These are phyloP conservation scores for Lyophyllum shimeji DNA, from an alignment of 768 basidiomycete species.

Conservation along the genomic window DNA sequence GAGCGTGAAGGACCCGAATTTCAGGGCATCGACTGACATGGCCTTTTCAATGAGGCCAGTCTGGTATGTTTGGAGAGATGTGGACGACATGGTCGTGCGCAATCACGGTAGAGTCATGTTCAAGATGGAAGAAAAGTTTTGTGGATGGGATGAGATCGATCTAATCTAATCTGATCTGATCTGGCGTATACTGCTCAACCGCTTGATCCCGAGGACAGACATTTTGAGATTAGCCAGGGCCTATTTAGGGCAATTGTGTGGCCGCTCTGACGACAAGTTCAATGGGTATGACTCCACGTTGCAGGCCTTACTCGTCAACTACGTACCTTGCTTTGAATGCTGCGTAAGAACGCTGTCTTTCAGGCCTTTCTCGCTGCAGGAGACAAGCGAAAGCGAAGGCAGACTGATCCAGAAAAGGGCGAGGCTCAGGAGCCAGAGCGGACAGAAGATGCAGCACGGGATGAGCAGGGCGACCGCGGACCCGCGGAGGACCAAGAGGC, in stretches of 20 bases:
- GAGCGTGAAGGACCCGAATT: conserved; percentile 89
- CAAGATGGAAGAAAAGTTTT: background rate
- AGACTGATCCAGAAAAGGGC: conserved; percentile 19
- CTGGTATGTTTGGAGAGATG: conserved; percentile 49
- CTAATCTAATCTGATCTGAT: conserved; percentile 1
- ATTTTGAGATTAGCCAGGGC: background rate
- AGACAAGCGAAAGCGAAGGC: background rate
- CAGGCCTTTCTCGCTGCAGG: conserved; percentile 11
- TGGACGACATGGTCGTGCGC: conserved; percentile 4
- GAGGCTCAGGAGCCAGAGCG: background rate
- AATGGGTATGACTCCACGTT: background rate
- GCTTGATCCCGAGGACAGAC: background rate
- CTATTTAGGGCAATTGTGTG: no score
- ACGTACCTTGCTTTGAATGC: background rate
- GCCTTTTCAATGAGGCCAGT: conserved; percentile 66
- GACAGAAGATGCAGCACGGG: background rate
- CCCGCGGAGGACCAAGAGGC: background rate
- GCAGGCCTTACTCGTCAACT: background rate
- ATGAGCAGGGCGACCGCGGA: background rate
- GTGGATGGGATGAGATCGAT: background rate
- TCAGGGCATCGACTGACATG: conserved; percentile 71
- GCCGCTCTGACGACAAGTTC: background rate
- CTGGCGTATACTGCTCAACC: background rate
- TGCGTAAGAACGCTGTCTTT: conserved; percentile 12
- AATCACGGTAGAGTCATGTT: background rate